phyloP scores from a whole-genome alignment of 345 rosid species.

The Corchorus capsularis region DNA sequence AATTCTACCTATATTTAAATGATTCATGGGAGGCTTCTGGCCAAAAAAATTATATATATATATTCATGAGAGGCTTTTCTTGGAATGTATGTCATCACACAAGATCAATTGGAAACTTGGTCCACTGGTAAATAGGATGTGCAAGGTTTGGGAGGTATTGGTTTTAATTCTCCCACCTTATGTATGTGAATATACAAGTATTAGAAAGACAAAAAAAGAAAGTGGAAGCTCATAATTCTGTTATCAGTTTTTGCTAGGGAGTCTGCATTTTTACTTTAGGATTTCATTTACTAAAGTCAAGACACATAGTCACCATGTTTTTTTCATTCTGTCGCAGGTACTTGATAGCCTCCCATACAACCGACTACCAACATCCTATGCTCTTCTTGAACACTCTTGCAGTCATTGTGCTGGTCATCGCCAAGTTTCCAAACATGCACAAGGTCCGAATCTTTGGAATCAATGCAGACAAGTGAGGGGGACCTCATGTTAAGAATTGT shows the following conservation, averaged over 20 bases:
- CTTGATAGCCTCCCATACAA: slow-evolving; percentile 97
- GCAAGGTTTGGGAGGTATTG: not conserved
- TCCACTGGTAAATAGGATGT: not conserved
- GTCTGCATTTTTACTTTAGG: not conserved
- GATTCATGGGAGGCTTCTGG: not conserved
- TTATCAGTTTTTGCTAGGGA: not conserved
- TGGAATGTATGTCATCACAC: not conserved
- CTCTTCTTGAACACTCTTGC: slow-evolving; percentile 88
- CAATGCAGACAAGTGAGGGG: slow-evolving; percentile 65
- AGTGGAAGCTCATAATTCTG: not conserved
- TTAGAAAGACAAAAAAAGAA: slow-evolving; percentile 1
- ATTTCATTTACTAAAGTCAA: not conserved
- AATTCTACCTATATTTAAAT: not conserved
- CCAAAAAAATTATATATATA: no score
- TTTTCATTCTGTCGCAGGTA: slow-evolving; percentile 50
- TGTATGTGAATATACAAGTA: not conserved
- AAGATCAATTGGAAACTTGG: not conserved
- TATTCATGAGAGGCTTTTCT: not conserved
- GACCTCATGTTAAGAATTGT: not conserved
- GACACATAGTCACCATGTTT: not conserved
- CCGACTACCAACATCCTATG: slow-evolving; percentile 93
- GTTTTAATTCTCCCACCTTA: not conserved
- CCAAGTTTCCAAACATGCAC: slow-evolving; percentile 99
- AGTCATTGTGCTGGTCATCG: slow-evolving; percentile 79
- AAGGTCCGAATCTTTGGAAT: slow-evolving; percentile 99